phyloP scores from a whole-genome alignment of 2,329 filamentous ascomycete genomes.

The Sphaerulina musiva region DNA sequence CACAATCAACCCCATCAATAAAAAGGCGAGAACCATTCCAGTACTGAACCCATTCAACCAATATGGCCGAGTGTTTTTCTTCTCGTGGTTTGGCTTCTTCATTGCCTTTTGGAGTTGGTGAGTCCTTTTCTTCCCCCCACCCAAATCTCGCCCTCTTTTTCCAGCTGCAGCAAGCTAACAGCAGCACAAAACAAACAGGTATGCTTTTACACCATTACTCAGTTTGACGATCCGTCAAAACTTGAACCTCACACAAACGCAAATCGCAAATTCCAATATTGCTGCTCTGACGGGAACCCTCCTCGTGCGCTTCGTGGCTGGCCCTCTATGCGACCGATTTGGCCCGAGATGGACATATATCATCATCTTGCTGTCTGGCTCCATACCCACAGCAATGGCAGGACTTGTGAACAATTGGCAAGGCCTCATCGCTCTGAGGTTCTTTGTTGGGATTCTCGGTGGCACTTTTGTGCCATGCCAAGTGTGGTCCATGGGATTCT shows the following conservation, averaged over 20 bases:
- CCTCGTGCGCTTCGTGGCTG: slow-evolving; percentile 69
- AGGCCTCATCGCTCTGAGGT: slow-evolving; percentile 63
- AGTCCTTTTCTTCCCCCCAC: slow-evolving; percentile 18
- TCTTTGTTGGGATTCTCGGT: slow-evolving; percentile 74
- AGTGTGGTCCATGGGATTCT: slow-evolving; percentile 87
- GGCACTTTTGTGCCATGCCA: slow-evolving; percentile 78
- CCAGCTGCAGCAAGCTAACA: not conserved
- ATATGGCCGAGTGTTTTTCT: slow-evolving; percentile 83
- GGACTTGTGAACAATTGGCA: slow-evolving; percentile 62
- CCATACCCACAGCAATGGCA: slow-evolving; percentile 76
- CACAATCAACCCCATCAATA: slow-evolving; percentile 73
- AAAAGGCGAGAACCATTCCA: slow-evolving; percentile 74
- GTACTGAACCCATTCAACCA: slow-evolving; percentile 68
- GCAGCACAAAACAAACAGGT: slow-evolving; percentile 44
- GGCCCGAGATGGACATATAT: slow-evolving; percentile 76
- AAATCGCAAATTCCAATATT: slow-evolving; percentile 86
- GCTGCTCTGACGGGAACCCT: slow-evolving; percentile 68
- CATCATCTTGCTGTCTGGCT: slow-evolving; percentile 62
- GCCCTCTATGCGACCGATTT: slow-evolving; percentile 73
- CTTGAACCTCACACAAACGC: slow-evolving; percentile 59
- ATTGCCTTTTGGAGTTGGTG: slow-evolving; percentile 77
- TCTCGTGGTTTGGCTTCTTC: slow-evolving; percentile 80
- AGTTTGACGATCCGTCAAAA: slow-evolving; percentile 72
- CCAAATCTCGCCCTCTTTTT: not conserved
- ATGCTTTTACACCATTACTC: slow-evolving; percentile 80